These are phyloP conservation scores for Sclerotinia glacialis DNA, from an alignment of 2,329 filamentous ascomycete genomes.

Conservation along the genomic window DNA sequence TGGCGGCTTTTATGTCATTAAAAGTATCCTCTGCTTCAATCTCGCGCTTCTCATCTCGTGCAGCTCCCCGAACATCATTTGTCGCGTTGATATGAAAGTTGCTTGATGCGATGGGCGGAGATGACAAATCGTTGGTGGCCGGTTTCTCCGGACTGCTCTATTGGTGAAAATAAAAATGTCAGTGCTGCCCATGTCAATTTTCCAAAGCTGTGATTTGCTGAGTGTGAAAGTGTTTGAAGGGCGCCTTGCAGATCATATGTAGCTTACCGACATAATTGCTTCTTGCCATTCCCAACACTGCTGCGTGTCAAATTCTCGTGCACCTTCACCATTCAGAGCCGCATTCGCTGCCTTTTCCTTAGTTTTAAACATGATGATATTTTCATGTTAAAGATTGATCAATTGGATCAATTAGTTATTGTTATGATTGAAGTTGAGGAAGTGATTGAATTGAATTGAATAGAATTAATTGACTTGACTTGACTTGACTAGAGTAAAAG, in stretches of 20 bases:
- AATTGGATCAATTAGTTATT: background rate
- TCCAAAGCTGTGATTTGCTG: slow-evolving; percentile 7
- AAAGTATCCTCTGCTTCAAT: background rate
- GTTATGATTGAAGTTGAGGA: background rate
- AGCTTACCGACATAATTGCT: slow-evolving; percentile 28
- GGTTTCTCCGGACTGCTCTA: slow-evolving; percentile 5
- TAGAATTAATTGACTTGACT: too few species aligned
- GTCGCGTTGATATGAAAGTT: slow-evolving; percentile 2
- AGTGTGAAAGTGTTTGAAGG: background rate
- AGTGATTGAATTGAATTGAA: background rate
- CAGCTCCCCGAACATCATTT: background rate
- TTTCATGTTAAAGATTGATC: background rate
- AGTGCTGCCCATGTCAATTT: slow-evolving; percentile 18
- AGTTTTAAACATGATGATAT: slow-evolving; percentile 1
- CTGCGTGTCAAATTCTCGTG: slow-evolving; percentile 29
- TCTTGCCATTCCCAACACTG: slow-evolving; percentile 23
- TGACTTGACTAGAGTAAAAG: background rate
- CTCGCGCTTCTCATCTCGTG: background rate
- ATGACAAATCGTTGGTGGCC: background rate
- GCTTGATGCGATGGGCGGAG: slow-evolving; percentile 3
- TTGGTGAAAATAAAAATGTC: slow-evolving; percentile 11
- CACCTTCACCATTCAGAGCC: slow-evolving; percentile 22
- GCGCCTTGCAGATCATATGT: background rate
- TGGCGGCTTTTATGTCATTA: background rate
- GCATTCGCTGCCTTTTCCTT: slow-evolving; percentile 22